Evolutionary conservation across 768 basidiomycete genomes (phyloP).

Genomic region (Calocybe gangraenosa): DNA sequence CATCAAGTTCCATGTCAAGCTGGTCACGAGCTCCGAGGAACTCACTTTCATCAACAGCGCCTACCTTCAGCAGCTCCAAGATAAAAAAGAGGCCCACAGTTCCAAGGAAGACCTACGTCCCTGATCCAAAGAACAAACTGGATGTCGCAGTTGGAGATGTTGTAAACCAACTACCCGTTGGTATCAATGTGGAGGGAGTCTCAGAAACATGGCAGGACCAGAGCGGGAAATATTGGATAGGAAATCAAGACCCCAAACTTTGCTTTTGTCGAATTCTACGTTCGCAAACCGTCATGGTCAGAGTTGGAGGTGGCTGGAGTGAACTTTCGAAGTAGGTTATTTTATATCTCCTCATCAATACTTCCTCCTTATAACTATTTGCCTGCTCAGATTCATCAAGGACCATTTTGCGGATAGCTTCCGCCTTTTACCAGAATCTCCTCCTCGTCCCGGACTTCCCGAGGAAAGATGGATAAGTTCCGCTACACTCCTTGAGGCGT

Average conservation of each 20-base stretch:
- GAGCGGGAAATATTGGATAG: conserved; percentile 96
- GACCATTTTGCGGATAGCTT: conserved; percentile 84
- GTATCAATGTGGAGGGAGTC: conserved; percentile 78
- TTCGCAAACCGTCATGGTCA: conserved; percentile 93
- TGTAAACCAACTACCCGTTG: conserved; percentile 82
- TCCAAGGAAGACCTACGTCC: conserved; percentile 67
- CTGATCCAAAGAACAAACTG: conserved; percentile 87
- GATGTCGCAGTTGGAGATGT: conserved; percentile 92
- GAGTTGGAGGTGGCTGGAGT: conserved; percentile 93
- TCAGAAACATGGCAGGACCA: conserved; percentile 87
- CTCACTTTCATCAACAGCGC: conserved; percentile 45
- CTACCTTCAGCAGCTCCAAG: conserved; percentile 32
- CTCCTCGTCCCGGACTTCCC: conserved; percentile 42
- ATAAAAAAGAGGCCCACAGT: conserved; percentile 38
- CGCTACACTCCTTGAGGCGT: conserved; percentile 58
- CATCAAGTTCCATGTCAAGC: conserved; percentile 48
- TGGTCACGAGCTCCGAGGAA: conserved; percentile 69
- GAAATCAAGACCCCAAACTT: conserved; percentile 82
- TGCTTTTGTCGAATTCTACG: conserved; percentile 91
- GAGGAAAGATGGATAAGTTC: conserved; percentile 88
- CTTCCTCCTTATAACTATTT: conserved; percentile 4
- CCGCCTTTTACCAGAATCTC: conserved; percentile 65
- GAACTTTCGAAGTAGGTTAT: conserved; percentile 80
- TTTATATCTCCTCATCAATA: not conserved
- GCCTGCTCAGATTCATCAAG: conserved; percentile 66